These are phyloP conservation scores for Spergularia marina DNA, from an alignment of 148 eudicot species.

Conservation along the genomic window DNA sequence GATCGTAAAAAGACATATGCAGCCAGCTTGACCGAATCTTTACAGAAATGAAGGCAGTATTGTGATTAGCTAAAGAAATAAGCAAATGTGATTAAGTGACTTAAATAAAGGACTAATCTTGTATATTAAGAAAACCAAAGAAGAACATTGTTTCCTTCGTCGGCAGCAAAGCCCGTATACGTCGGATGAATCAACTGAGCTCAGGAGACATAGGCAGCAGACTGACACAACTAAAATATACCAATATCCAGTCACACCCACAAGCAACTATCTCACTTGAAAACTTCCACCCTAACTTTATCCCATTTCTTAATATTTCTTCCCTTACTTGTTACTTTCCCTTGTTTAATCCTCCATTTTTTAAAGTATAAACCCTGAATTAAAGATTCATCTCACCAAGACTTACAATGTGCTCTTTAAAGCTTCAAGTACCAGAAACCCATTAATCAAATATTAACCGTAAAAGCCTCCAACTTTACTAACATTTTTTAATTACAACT, in stretches of 20 bases:
- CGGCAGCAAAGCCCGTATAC: constrained; percentile 71
- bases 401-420: constrained; percentile 33
- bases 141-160: constrained; percentile 63
- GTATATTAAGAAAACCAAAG: constrained; percentile 48
- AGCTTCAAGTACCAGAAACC: constrained; percentile 44
- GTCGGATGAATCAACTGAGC: constrained; percentile 51
- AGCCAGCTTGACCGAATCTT: constrained; percentile 46
- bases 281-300: constrained; percentile 28
- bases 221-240: constrained; percentile 45
- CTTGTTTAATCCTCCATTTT: constrained; percentile 26
- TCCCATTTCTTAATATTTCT: constrained; percentile 32
- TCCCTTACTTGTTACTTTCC: constrained; percentile 20
- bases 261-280: constrained; percentile 48
- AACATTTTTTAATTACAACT: constrained; percentile 12
- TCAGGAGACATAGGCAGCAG: constrained; percentile 70
- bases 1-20: constrained; percentile 32
- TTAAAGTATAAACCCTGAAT: constrained; percentile 6
- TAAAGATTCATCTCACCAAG: constrained; percentile 28
- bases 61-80: constrained; percentile 30
- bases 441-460: constrained; percentile 29
- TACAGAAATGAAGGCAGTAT: constrained; percentile 40
- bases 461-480: constrained; percentile 1
- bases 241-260: constrained; percentile 37
- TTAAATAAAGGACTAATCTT: constrained; percentile 39
- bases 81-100: constrained; percentile 28